Evolutionary conservation across 139 green algal species (phyloP), one percentile per base, ranked within the genome.

Genomic region (Spirogloea muscicola): DNA sequence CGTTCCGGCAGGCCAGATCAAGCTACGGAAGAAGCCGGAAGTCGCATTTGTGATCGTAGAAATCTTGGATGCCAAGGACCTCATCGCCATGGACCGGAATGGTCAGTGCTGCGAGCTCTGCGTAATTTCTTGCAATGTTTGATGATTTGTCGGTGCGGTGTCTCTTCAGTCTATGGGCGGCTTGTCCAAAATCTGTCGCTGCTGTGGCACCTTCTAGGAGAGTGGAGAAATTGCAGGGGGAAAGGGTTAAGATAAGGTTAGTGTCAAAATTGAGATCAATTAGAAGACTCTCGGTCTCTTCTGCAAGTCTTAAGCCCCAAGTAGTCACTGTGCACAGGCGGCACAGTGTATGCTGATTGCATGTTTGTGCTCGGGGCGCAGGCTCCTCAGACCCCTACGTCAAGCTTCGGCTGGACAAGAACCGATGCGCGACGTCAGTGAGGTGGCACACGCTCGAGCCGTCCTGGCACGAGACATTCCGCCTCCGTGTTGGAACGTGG

Each of bases 401-500:
- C 40, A 5, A 33, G 5, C 38, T 62, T 5, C 5, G 40, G 52
- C 38, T 62, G 52, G 6, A 33, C 9, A 31, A 33, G 6, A 43
- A 43, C 31, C 38, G 40, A 33, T 33, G 37, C 5, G 31, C 38
- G 18, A 62, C 52, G 6, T 6, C 7, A 33, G 52, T 62, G 6
- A 62, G 40, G 52, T 43, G 7, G 52, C 38, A 39, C 38, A 62
- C 5, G 5, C 5, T 62, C 31, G 9, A 5, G 7, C 52, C 52
- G 7, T 31, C 52, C 18, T 62, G 52, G 52, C 38, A 62, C 52
- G 52, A 62, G 7, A 33, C 40, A 43, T 62, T 62, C 52, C 52
- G 52, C 40, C 9, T 62, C 7, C 52, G 6, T 9, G 40, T 62
- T 6, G 5, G 31, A 9, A 43, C 52, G 40, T 62, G 52, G 52